Percentiles rank a stretch among this genome's conserved stretches.
These are phyloP conservation scores for Acidiella bohemica DNA, from an alignment of 495 filamentous ascomycete genomes.

Conservation along the genomic window DNA sequence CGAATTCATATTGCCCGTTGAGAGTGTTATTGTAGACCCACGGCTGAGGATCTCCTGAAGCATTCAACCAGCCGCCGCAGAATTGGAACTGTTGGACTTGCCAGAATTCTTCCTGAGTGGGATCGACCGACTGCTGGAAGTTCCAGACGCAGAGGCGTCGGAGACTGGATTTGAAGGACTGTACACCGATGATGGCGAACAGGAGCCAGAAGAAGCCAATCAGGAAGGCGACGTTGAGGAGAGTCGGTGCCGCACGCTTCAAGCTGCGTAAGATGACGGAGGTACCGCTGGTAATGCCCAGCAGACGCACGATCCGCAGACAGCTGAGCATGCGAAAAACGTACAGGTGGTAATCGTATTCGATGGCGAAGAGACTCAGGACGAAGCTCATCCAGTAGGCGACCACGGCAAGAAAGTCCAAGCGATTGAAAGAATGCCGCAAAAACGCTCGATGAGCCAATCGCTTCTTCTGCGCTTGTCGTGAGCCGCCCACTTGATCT, in stretches of 20 bases:
- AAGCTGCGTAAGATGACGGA: slow-evolving; percentile 86
- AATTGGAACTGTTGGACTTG: slow-evolving; percentile 48
- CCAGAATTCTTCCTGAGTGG: slow-evolving; percentile 22
- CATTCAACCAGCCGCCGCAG: slow-evolving; percentile 71
- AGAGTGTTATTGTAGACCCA: slow-evolving; percentile 49
- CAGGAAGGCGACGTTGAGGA: slow-evolving; percentile 90
- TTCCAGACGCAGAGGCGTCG: slow-evolving; percentile 76
- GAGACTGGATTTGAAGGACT: slow-evolving; percentile 94
- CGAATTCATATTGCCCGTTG: too few species aligned
- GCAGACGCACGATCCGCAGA: slow-evolving; percentile 76
- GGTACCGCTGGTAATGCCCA: slow-evolving; percentile 83
- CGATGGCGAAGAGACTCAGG: slow-evolving; percentile 52
- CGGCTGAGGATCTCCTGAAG: slow-evolving; percentile 43
- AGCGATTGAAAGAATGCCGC: slow-evolving; percentile 84
- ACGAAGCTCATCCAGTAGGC: slow-evolving; percentile 85
- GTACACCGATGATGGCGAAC: slow-evolving; percentile 91
- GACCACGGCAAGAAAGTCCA: slow-evolving; percentile 94
- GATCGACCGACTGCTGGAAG: slow-evolving; percentile 35
- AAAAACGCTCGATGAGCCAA: slow-evolving; percentile 87
- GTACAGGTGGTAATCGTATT: slow-evolving; percentile 56
- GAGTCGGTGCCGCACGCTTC: slow-evolving; percentile 83
- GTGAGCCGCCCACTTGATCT: slow-evolving; percentile 45
- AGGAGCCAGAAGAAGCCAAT: slow-evolving; percentile 98
- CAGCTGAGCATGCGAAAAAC: slow-evolving; percentile 95
- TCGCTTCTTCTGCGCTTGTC: slow-evolving; percentile 69